Conservation (phyloP, 805 yeast species). For the Cyberlindnera saturnus region DNA sequence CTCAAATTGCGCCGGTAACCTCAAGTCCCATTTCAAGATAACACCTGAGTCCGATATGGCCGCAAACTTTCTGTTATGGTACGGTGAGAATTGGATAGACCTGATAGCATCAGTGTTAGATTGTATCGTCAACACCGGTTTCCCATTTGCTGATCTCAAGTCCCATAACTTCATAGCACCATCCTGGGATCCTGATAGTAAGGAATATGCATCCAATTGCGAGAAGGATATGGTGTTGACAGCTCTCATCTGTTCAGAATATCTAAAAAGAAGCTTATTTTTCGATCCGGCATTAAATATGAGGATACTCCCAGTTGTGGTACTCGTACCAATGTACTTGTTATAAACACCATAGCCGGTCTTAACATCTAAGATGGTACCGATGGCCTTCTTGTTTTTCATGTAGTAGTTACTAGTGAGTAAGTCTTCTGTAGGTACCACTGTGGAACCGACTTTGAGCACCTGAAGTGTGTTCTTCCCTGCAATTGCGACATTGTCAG, state of each 20-base stretch:
- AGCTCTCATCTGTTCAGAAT: slow-evolving; percentile 39
- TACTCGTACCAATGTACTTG: slow-evolving; percentile 36
- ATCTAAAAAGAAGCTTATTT: slow-evolving; percentile 23
- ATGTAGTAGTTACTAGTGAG: slow-evolving; percentile 21
- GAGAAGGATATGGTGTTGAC: slow-evolving; percentile 39
- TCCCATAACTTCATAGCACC: slow-evolving; percentile 78
- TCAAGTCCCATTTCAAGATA: slow-evolving; percentile 79
- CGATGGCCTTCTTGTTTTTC: slow-evolving; percentile 30
- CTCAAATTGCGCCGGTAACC: slow-evolving; percentile 59
- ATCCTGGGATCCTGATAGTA: slow-evolving; percentile 71
- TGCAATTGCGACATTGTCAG: slow-evolving; percentile 30
- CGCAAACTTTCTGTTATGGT: slow-evolving; percentile 52
- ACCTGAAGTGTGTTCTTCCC: slow-evolving; percentile 38
- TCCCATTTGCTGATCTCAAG: slow-evolving; percentile 39
- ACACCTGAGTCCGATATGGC: slow-evolving; percentile 88
- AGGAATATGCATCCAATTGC: slow-evolving; percentile 29
- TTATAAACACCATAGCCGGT: slow-evolving; percentile 36
- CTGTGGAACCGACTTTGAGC: slow-evolving; percentile 27
- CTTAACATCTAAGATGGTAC: slow-evolving; percentile 36
- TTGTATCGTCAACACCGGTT: slow-evolving; percentile 44
- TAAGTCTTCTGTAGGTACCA: slow-evolving; percentile 30
- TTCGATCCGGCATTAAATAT: slow-evolving; percentile 23
- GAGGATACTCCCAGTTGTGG: slow-evolving; percentile 42
- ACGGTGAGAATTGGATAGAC: slow-evolving; percentile 49
- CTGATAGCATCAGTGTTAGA: slow-evolving; percentile 63